Evolutionary conservation across 805 yeast species (phyloP).

Genomic region (Novakomyces olei): DNA sequence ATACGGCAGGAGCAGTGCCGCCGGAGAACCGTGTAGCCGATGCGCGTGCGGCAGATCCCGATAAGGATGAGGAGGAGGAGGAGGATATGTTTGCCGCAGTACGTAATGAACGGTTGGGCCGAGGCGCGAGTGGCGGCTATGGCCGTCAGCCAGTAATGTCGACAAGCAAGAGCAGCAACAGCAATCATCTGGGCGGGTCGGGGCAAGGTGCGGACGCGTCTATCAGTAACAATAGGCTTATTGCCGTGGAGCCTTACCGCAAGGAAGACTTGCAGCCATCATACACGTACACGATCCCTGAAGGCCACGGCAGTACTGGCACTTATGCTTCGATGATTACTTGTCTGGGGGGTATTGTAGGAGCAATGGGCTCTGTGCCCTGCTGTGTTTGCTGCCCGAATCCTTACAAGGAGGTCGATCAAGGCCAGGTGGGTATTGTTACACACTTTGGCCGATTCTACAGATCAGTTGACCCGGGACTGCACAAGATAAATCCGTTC

Average conservation of each 20-base stretch:
- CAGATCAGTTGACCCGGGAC: slow-evolving; percentile 47
- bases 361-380: slow-evolving; percentile 33
- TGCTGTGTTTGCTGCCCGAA: slow-evolving; percentile 31
- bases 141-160: no score
- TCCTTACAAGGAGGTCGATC: slow-evolving; percentile 37
- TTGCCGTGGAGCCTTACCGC: background rate
- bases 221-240: no score
- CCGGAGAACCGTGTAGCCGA: no score
- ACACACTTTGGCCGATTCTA: slow-evolving; percentile 45
- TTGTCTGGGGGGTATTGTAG: slow-evolving; percentile 25
- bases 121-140: no score
- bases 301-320: slow-evolving; percentile 11
- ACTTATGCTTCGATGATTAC: slow-evolving; percentile 17
- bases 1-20: no score
- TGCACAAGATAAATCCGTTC: slow-evolving; percentile 40
- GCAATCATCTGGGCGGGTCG: no score
- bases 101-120: no score
- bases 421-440: slow-evolving; percentile 48
- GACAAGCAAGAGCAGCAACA: no score
- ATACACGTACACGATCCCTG: background rate
- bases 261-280: background rate
- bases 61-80: slow-evolving; percentile 5
- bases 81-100: slow-evolving; percentile 2
- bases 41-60: no score
- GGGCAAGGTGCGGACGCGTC: no score